phyloP scores from a whole-genome alignment of 2,329 filamentous ascomycete species.

The Thermochaetoides dissita region DNA sequence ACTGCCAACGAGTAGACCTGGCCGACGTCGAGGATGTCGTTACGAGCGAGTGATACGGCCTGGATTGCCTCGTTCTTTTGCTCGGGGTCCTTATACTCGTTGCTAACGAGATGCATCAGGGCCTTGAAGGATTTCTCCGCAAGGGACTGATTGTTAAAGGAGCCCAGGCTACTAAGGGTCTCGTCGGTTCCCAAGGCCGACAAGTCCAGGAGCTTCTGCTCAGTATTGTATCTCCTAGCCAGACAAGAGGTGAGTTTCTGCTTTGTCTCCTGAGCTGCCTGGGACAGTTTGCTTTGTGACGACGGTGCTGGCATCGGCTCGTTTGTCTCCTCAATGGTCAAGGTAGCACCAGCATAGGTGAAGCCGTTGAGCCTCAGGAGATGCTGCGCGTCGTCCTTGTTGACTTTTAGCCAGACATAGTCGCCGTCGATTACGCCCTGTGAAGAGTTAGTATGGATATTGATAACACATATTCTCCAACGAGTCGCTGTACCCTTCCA shows the following conservation, averaged over 20 bases:
- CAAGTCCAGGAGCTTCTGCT: conserved; percentile 66
- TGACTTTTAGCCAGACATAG: conserved; percentile 53
- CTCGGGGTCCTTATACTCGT: conserved; percentile 56
- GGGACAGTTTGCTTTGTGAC: conserved; percentile 10
- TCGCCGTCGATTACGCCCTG: conserved; percentile 43
- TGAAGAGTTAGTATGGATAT: conserved; percentile 14
- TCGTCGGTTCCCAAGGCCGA: conserved; percentile 62
- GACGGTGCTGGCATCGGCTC: conserved; percentile 23
- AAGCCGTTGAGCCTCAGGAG: conserved; percentile 56
- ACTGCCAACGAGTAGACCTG: conserved; percentile 62
- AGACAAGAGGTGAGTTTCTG: conserved; percentile 58
- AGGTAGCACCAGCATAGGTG: conserved; percentile 48
- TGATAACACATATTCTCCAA: no score
- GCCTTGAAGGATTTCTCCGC: conserved; percentile 83
- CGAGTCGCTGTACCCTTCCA: conserved; percentile 57
- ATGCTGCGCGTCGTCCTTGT: conserved; percentile 47
- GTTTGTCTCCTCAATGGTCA: conserved; percentile 39
- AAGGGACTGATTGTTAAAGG: conserved; percentile 57
- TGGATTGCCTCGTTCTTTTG: conserved; percentile 66
- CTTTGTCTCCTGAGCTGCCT: conserved; percentile 33
- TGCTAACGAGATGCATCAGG: conserved; percentile 73
- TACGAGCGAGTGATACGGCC: conserved; percentile 70
- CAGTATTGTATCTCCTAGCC: conserved; percentile 55
- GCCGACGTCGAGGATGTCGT: conserved; percentile 58
- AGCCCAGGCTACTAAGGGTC: conserved; percentile 57